phyloP scores from a whole-genome alignment of 2,329 filamentous ascomycete species.

The Penicillium sp. region DNA sequence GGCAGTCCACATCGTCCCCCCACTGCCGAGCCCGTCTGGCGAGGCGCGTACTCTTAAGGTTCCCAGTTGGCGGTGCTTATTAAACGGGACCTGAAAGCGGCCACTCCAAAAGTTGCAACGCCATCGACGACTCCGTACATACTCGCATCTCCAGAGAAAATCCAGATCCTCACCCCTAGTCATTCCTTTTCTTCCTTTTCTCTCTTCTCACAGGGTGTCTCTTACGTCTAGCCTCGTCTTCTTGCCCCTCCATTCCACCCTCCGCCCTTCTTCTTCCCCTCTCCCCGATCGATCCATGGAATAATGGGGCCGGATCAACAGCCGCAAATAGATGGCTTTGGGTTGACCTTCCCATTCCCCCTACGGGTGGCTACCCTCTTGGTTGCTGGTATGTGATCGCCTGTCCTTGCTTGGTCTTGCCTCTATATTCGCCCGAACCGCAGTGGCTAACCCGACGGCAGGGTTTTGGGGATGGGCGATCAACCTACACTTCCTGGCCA shows the following conservation, averaged over 20 bases:
- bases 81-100: conserved; percentile 25
- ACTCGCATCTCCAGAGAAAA: not conserved
- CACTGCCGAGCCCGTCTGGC: not conserved
- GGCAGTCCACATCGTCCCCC: conserved; percentile 4
- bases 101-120: conserved; percentile 16
- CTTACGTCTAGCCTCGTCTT: conserved; percentile 9
- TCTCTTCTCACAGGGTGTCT: conserved; percentile 16
- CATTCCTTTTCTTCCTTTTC: conserved; percentile 34
- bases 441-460: conserved; percentile 41
- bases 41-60: too few species aligned
- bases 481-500: conserved; percentile 84
- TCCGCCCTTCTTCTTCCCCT: conserved; percentile 16
- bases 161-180: conserved; percentile 36
- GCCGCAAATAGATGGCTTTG: conserved; percentile 74
- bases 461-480: conserved; percentile 94
- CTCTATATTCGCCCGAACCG: too few species aligned
- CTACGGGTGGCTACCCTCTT: conserved; percentile 86
- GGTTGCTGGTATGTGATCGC: conserved; percentile 67
- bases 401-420: not conserved
- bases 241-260: conserved; percentile 9
- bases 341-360: conserved; percentile 81
- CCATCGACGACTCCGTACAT: not conserved
- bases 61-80: conserved; percentile 15
- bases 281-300: conserved; percentile 33
- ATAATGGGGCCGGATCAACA: conserved; percentile 46